A percentile compares a stretch with the other conserved stretches of the same genome.
Conservation (phyloP, 768 basidiomycete species). For the Dacryopinax primogenitus region DNA sequence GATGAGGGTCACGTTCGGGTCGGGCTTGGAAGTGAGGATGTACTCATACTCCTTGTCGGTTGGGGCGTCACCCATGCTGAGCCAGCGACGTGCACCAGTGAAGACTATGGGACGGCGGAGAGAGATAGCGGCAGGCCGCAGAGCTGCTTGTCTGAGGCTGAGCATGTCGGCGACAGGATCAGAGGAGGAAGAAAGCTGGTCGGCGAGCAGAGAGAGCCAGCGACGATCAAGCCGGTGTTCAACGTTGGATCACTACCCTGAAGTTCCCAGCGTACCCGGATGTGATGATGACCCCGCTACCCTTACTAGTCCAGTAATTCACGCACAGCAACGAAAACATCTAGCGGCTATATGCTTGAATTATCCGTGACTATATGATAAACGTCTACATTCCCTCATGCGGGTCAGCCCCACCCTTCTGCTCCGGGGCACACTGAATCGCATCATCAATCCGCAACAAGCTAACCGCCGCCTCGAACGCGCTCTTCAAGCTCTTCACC, state of each 20-base stretch:
- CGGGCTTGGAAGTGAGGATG: slow-evolving; percentile 56
- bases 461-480: slow-evolving; percentile 91
- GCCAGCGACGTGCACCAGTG: neutral
- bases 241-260: neutral
- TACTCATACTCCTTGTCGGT: slow-evolving; percentile 35
- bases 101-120: neutral
- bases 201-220: neutral
- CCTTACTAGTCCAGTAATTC: neutral
- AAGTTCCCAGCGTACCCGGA: neutral
- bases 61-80: neutral
- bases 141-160: neutral
- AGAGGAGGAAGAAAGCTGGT: neutral
- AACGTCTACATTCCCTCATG: neutral
- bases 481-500: slow-evolving; percentile 91
- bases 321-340: neutral
- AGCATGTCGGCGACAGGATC: neutral
- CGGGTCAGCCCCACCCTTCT: neutral
- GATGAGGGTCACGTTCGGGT: slow-evolving; percentile 45
- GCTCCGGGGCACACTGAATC: slow-evolving; percentile 70
- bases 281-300: neutral
- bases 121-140: neutral
- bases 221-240: neutral
- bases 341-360: neutral
- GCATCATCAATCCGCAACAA: slow-evolving; percentile 90
- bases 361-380: neutral